Base-by-base conservation (phyloP, 495 filamentous ascomycete species). In the Neurospora sp. region DNA sequence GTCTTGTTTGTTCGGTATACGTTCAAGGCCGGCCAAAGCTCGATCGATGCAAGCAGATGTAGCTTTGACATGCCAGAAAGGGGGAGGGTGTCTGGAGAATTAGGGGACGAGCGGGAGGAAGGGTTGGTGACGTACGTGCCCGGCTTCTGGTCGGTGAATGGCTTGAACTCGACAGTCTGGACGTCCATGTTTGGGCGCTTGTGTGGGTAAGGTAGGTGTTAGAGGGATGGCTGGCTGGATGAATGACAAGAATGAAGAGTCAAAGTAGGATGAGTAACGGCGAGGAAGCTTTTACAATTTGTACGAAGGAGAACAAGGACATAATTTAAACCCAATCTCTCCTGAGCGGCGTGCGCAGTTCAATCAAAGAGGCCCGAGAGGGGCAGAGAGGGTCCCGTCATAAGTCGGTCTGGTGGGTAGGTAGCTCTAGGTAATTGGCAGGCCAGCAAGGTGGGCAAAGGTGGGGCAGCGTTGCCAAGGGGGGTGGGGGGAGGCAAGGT, bases 141-240 rank as follows among this genome's bases (percentile, higher is more conserved):
- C 73, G 96, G 96, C 87, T 98, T 98, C 89, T 99, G 96, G 86
- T 98, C 96, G 37, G 90, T 88, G 82, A 93, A 97, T 73, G 94
- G 89, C 77, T 88, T 90, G 81, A 96, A 86, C 72, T 89, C 88
- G 74, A 96, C 90, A 16, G 88, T 91, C 81, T 92, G 87, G 82
- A 93, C 84, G 78, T 89, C 90, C 92, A 96, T 94, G 12, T 69
- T 77, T 27, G 54, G 27, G 41, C 35, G 18, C 39, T 23, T 66
- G 44, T 38, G 44, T 38, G 42, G 12, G 16, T 70, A 38, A 37
- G 35, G 35, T 42, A 39, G 31, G 6, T 38, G 20, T 70, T 20
- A 12, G 18, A 38, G 69, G 69, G 44, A 69, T 69, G 9, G 42
- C 23, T 69, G 16, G 42, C 23, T 35, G 39, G 42, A 46, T 20